These are phyloP conservation scores for Aspergillus fischeri DNA, from an alignment of 2,329 filamentous ascomycete genomes.

Conservation along the genomic window DNA sequence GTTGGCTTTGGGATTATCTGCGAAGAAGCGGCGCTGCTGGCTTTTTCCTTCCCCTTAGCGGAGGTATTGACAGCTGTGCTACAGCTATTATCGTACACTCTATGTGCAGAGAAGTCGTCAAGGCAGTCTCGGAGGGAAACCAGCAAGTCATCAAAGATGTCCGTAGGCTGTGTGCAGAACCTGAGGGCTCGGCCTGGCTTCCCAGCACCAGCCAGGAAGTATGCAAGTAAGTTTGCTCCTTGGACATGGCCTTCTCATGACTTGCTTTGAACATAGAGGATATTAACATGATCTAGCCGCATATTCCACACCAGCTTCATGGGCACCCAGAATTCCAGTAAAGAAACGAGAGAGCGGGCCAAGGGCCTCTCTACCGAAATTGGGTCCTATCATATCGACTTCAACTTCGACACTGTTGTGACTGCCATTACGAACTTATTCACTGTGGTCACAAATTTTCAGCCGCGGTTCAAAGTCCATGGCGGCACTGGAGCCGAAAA, in stretches of 20 bases:
- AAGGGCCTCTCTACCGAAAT: conserved; percentile 57
- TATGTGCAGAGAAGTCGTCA: conserved; percentile 37
- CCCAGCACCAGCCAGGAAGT: conserved; percentile 59
- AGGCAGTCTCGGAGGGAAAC: conserved; percentile 33
- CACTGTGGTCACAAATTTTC: conserved; percentile 55
- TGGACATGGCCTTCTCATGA: neutral
- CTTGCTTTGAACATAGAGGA: neutral
- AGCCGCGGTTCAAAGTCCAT: conserved; percentile 59
- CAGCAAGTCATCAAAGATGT: conserved; percentile 53
- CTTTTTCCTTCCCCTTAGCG: conserved; percentile 38
- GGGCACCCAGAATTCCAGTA: conserved; percentile 65
- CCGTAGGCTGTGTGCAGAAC: conserved; percentile 49
- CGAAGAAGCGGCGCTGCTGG: conserved; percentile 34
- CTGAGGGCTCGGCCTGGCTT: conserved; percentile 45
- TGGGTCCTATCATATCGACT: conserved; percentile 66
- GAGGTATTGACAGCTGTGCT: conserved; percentile 39
- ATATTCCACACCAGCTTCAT: conserved; percentile 66
- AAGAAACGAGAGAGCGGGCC: conserved; percentile 64
- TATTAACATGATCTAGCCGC: conserved; percentile 20
- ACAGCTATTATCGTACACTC: conserved; percentile 37
- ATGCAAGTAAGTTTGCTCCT: conserved; percentile 35
- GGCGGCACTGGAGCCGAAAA: conserved; percentile 61
- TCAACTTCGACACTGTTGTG: conserved; percentile 68
- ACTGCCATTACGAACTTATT: conserved; percentile 59
- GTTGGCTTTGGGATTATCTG: conserved; percentile 56